These are phyloP conservation scores for Aegilops umbellulata DNA, from an alignment of 176 grass and related monocot genomes.

Conservation along the genomic window DNA sequence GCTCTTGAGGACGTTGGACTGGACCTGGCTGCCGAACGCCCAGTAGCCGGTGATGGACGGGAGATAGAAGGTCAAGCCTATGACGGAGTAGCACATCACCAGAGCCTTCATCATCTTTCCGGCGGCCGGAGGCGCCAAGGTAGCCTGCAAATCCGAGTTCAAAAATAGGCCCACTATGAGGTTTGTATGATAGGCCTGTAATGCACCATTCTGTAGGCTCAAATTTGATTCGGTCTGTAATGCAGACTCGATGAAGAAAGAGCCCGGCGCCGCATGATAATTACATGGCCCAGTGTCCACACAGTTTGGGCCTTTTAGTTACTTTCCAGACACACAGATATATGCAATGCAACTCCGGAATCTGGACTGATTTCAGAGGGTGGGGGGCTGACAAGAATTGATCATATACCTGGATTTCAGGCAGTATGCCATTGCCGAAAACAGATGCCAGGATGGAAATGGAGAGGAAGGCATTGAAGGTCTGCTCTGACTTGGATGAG, in stretches of 20 bases:
- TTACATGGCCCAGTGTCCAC: neutral
- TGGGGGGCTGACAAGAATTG: neutral
- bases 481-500: conserved; percentile 57
- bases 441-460: conserved; percentile 91
- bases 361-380: neutral
- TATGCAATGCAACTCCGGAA: neutral
- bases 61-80: conserved; percentile 70
- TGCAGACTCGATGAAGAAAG: neutral
- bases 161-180: neutral
- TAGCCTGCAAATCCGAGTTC: conserved; percentile 59
- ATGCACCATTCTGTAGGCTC: too few species aligned
- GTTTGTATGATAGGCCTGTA: neutral
- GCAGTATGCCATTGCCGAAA: conserved; percentile 93
- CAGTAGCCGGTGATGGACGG: conserved; percentile 71
- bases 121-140: conserved; percentile 82
- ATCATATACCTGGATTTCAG: conserved; percentile 83
- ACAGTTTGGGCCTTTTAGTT: neutral
- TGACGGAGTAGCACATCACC: conserved; percentile 67
- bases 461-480: conserved; percentile 74
- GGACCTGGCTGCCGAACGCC: conserved; percentile 80
- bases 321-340: neutral
- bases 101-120: conserved; percentile 98
- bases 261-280: neutral
- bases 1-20: conserved; percentile 83
- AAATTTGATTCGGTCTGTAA: neutral